phyloP scores from a whole-genome alignment of 1,139 yeast genomes.

The Candida smagusa region DNA sequence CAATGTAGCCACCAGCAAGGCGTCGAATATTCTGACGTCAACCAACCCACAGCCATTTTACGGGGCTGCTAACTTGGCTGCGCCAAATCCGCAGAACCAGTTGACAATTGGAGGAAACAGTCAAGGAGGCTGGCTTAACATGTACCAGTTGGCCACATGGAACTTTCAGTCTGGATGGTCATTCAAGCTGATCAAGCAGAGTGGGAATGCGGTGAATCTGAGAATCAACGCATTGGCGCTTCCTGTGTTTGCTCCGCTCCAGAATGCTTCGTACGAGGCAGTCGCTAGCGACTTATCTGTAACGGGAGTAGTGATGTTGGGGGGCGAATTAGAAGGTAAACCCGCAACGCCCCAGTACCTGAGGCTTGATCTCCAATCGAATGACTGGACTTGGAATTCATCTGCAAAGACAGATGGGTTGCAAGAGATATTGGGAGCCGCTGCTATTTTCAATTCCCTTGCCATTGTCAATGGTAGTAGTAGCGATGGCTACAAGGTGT shows the following conservation, averaged over 20 bases:
- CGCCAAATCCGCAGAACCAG: slow-evolving; percentile 39
- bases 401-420: slow-evolving; percentile 13
- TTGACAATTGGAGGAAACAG: slow-evolving; percentile 55
- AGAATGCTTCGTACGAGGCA: slow-evolving; percentile 14
- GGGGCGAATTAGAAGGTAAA: slow-evolving; percentile 30
- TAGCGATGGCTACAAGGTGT: slow-evolving; percentile 17
- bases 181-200: slow-evolving; percentile 29
- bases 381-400: slow-evolving; percentile 44
- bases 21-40: slow-evolving; percentile 36
- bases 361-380: slow-evolving; percentile 27
- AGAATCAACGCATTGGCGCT: slow-evolving; percentile 45
- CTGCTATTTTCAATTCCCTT: slow-evolving; percentile 42
- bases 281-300: slow-evolving; percentile 23
- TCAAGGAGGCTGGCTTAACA: slow-evolving; percentile 52
- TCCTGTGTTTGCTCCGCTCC: slow-evolving; percentile 37
- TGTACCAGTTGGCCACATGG: slow-evolving; percentile 62
- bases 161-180: slow-evolving; percentile 59
- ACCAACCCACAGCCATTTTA: slow-evolving; percentile 52
- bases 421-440: slow-evolving; percentile 37
- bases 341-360: slow-evolving; percentile 41
- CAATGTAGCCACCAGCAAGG: slow-evolving; percentile 19
- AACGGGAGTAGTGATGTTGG: slow-evolving; percentile 31
- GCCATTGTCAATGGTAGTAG: slow-evolving; percentile 28
- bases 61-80: slow-evolving; percentile 43
- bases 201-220: slow-evolving; percentile 34